Conservation (phyloP, 495 filamentous ascomycete genomes). For the Zalerion maritima region DNA sequence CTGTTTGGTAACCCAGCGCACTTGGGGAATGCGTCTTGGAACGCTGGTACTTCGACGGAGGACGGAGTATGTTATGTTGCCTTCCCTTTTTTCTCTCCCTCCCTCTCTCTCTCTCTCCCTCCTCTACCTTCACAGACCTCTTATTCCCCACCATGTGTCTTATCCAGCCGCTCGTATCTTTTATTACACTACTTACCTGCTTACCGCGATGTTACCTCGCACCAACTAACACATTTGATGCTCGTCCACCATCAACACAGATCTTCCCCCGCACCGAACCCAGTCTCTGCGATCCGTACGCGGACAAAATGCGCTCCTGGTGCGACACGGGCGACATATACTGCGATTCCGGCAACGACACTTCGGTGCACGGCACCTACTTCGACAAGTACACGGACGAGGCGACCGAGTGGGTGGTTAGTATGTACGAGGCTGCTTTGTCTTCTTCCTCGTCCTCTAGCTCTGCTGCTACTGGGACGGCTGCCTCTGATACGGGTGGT, state of each 20-base stretch:
- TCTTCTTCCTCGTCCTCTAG: no score
- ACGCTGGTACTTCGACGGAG: constrained; percentile 8
- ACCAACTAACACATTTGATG: no score
- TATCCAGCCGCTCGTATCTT: no score
- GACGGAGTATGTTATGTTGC: constrained; percentile 10
- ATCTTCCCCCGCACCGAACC: constrained; percentile 9
- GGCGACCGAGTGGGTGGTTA: constrained; percentile 10
- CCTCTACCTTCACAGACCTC: no score
- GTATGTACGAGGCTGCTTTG: constrained; percentile 10
- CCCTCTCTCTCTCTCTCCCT: not conserved
- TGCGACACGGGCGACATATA: constrained; percentile 15
- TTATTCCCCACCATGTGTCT: no score
- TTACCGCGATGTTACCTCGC: no score
- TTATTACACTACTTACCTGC: no score
- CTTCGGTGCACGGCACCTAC: constrained; percentile 10
- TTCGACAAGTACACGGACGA: constrained; percentile 11
- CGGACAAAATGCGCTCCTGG: constrained; percentile 8
- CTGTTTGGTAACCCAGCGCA: constrained; percentile 14
- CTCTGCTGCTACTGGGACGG: no score
- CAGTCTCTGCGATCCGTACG: constrained; percentile 8
- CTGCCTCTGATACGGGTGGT: no score
- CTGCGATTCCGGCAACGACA: constrained; percentile 11
- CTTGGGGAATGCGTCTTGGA: constrained; percentile 6
- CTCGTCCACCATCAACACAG: constrained; percentile 4
- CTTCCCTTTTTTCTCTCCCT: not conserved